Evolutionary conservation across 345 rosid genomes (phyloP), one percentile per base, ranked within the genome.

Genomic region (Lumnitzera racemosa): DNA sequence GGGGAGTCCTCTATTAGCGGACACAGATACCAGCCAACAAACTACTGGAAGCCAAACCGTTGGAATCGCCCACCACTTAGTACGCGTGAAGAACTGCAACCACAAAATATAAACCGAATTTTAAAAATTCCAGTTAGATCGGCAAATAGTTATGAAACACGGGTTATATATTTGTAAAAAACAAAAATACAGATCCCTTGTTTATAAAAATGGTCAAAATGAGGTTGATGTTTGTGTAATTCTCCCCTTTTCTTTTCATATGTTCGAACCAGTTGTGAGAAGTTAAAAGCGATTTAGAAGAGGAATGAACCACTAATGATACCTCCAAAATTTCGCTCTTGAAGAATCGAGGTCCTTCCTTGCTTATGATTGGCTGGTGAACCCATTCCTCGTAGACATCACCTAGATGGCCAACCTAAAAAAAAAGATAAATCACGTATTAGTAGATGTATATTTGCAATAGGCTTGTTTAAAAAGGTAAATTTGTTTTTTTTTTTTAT

Each of bases 1-100:
- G 9, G 83, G 51, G 69, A 54, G 84, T 49, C 88, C 91, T 81
- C 61, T 78, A 24, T 48, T 61, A 49, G 64, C 70, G 49, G 91
- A 81, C 63, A 24, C 51, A 27, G 70, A 72, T 59, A 77, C 55
- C 51, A 64, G 72, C 70, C 74, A 88, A 66, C 78, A 70, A 13
- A 70, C 68, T 67, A 81, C 84, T 15, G 96, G 91, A 52, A 88
- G 68, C 91, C 96, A 88, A 70, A 88, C 78, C 5, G 72, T 55
- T 53, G 96, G 96, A 71, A 88, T 58, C 14, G 76, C 91, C 91
- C 89, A 88, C 96, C 96, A 88, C 54, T 68, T 80, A 10, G 96
- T 88, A 56, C 77, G 82, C 24, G 90, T 88, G 73, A 88, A 73
- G 74, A 67, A 78, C 96, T 88, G 79, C 67, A 8, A 3, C 15